Conservation (phyloP, 306 rosid species). For the Rosa lucieae region DNA sequence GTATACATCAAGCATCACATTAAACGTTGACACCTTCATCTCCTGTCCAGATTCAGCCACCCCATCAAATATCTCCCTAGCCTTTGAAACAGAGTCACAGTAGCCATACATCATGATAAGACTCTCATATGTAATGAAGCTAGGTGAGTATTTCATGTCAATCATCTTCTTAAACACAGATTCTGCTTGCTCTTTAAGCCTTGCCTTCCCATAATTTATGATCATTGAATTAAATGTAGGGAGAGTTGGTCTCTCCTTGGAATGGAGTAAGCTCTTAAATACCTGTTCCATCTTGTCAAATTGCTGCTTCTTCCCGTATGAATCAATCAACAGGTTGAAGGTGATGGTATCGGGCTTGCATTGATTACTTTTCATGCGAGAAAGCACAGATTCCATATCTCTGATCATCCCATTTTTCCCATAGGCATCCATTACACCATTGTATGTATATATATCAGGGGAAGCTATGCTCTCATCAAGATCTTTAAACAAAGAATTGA, state of each 20-base stretch:
- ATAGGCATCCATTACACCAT: conserved; percentile 96
- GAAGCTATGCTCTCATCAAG: conserved; percentile 76
- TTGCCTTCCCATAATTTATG: conserved; percentile 87
- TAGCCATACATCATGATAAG: conserved; percentile 74
- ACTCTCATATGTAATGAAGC: conserved; percentile 79
- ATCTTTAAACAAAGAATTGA: conserved; percentile 71
- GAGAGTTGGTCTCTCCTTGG: conserved; percentile 76
- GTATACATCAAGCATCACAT: conserved; percentile 92
- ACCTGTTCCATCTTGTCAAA: conserved; percentile 97
- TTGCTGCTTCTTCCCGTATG: conserved; percentile 89
- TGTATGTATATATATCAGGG: conserved; percentile 72
- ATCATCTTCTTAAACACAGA: conserved; percentile 53
- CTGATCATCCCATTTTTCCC: conserved; percentile 85
- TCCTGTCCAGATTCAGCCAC: conserved; percentile 55
- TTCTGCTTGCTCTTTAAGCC: conserved; percentile 73
- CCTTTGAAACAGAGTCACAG: conserved; percentile 74
- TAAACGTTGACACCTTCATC: conserved; percentile 70
- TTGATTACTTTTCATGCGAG: conserved; percentile 72
- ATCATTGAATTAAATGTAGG: conserved; percentile 96
- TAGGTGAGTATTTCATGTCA: conserved; percentile 70
- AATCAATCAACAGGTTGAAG: conserved; percentile 76
- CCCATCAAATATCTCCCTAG: conserved; percentile 67
- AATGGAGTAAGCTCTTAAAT: conserved; percentile 68
- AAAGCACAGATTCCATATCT: conserved; percentile 81
- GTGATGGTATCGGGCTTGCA: conserved; percentile 83